phyloP scores from a whole-genome alignment of 164 flowering plant species.

The Protea cynaroides region DNA sequence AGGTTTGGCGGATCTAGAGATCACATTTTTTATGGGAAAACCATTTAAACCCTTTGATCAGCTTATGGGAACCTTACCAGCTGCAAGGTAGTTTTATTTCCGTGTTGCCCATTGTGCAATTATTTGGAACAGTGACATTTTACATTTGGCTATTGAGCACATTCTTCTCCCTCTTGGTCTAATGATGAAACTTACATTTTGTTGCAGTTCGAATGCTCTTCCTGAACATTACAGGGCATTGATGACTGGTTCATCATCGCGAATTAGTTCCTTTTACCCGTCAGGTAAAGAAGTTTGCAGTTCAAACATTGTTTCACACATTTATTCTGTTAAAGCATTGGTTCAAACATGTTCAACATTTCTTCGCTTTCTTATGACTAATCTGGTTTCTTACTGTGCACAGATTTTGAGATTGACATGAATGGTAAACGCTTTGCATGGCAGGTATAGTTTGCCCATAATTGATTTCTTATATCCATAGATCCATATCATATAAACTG shows the following conservation, averaged over 20 bases:
- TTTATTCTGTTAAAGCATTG: neutral
- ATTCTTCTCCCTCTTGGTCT: neutral
- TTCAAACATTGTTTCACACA: constrained; percentile 5
- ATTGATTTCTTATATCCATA: neutral
- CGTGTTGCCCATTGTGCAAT: neutral
- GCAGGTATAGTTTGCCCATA: constrained; percentile 59
- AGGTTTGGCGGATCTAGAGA: constrained; percentile 74
- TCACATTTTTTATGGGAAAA: constrained; percentile 84
- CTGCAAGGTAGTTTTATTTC: constrained; percentile 59
- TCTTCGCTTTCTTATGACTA: constrained; percentile 4
- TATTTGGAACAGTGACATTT: neutral
- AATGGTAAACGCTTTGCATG: constrained; percentile 95
- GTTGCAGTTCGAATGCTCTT: constrained; percentile 70
- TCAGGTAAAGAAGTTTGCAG: constrained; percentile 42
- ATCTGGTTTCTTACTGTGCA: constrained; percentile 12
- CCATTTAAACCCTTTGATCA: constrained; percentile 99
- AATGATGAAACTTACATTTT: constrained; percentile 12
- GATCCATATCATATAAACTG: constrained; percentile 5
- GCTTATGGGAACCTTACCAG: constrained; percentile 95
- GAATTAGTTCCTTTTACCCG: constrained; percentile 75
- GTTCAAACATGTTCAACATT: no score
- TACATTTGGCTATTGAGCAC: no score
- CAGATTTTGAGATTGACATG: constrained; percentile 98
- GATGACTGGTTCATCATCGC: constrained; percentile 87
- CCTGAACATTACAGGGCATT: constrained; percentile 69